phyloP scores from a whole-genome alignment of 805 yeast genomes.

The Sugiyamaella lignohabitans region DNA sequence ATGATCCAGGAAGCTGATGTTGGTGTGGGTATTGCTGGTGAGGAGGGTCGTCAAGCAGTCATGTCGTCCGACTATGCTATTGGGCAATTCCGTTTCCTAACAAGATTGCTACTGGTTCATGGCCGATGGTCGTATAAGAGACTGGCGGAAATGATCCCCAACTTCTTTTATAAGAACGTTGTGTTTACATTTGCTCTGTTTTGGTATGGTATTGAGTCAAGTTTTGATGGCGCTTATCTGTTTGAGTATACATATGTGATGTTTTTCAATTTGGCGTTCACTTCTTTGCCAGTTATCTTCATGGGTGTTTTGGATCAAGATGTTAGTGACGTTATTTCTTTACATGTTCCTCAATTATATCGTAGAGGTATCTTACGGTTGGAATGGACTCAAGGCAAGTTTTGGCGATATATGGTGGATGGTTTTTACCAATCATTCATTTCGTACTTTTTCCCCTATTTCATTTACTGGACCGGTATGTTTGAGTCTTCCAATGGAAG shows the following conservation, averaged over 20 bases:
- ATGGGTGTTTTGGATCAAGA: constrained; percentile 75
- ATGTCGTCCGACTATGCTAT: constrained; percentile 82
- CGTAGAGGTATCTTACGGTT: constrained; percentile 57
- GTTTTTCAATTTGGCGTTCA: constrained; percentile 77
- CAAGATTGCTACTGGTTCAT: constrained; percentile 63
- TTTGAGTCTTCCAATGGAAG: constrained; percentile 43
- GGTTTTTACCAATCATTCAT: constrained; percentile 71
- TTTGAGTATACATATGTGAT: constrained; percentile 73
- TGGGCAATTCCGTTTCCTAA: constrained; percentile 69
- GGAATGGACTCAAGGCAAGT: constrained; percentile 59
- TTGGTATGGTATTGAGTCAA: constrained; percentile 67
- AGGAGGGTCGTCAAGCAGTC: constrained; percentile 81
- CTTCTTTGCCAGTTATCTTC: constrained; percentile 72
- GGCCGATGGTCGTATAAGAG: constrained; percentile 79
- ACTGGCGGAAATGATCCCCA: constrained; percentile 72
- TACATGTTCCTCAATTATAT: constrained; percentile 67
- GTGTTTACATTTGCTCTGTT: constrained; percentile 68
- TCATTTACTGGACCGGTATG: constrained; percentile 42
- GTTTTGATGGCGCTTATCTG: constrained; percentile 71
- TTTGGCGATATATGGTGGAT: constrained; percentile 58
- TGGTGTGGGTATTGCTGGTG: constrained; percentile 84
- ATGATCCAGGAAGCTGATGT: constrained; percentile 84
- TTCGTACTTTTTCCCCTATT: constrained; percentile 64
- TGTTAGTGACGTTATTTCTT: constrained; percentile 57
- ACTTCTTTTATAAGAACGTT: constrained; percentile 73